Evolutionary conservation across 768 basidiomycete species (phyloP), one percentile per base, ranked within the genome.

Genomic region (Leucocoprinus leucothites): DNA sequence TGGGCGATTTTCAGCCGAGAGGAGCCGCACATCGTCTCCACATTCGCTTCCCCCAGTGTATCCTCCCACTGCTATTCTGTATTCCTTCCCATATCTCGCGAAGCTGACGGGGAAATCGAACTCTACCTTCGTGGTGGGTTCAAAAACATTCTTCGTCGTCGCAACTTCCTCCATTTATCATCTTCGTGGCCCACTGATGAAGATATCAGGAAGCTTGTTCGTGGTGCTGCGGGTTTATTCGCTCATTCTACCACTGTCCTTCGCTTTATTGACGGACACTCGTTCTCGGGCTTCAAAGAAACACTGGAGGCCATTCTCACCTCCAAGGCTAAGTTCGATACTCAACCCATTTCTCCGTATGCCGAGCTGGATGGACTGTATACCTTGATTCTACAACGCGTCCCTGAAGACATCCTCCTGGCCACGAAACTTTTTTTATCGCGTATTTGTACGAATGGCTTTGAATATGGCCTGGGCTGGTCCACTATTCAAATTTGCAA

Each of bases 171-270:
- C 24, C 8, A 41, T 14, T 9, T 40, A 19, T 41, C 41, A 1
- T 45, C 52, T 26, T 34, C 51, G 1, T 59, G 58, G 58, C 58
- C 58, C 9, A 21, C 49, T 3, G 49, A 56, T 36, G 22, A 34
- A 48, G 8, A 52, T 18, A 13, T 31, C 11, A 5, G 11, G 11
- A 31, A 11, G 6, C 50, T 56, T 14, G 49, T 53, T 1, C 16
- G 34, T 9, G 26, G 25, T 18, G 46, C 50, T 3, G 49, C 49
- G 4, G 49, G 49, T 21, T 35, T 50, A 22, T 50, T 38, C 22
- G 24, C 38, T 21, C 38, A 41, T 22, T 7, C 49, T 16, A 22
- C 21, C 19, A 38, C 49, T 11, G 31, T 31, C 6, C 31, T 31
- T 5, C 6, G 11, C 6, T 31, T 31, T 31, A 31, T 31, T 31